Evolutionary conservation across 2,329 filamentous ascomycete genomes (phyloP).

Genomic region (Thielaviopsis populi): DNA sequence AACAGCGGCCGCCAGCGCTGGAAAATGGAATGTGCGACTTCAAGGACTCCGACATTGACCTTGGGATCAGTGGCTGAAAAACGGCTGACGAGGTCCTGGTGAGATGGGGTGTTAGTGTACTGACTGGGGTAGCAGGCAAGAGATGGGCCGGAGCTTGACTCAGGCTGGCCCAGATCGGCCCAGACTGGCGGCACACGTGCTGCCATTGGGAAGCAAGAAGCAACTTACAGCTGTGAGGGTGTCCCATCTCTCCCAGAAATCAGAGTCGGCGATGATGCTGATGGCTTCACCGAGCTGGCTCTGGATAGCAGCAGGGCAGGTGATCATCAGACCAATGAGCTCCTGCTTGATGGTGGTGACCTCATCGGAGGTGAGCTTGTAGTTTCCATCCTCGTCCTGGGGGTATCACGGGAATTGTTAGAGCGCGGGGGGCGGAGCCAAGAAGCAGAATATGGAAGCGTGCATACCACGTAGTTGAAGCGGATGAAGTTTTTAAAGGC

Average conservation of each 20-base stretch:
- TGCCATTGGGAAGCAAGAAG: not conserved
- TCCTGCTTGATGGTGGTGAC: conserved; percentile 85
- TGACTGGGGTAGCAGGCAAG: too few relatives aligned
- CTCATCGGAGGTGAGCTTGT: conserved; percentile 72
- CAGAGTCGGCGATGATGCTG: conserved; percentile 92
- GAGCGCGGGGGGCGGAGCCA: conserved; percentile 17
- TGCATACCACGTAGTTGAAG: conserved; percentile 67
- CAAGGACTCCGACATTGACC: conserved; percentile 83
- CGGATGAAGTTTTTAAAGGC: conserved; percentile 99
- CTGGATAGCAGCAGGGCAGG: conserved; percentile 73
- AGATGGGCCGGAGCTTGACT: too few relatives aligned
- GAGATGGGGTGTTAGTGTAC: not conserved
- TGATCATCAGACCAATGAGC: conserved; percentile 92
- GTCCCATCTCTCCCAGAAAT: conserved; percentile 93
- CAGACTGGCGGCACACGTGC: too few relatives aligned
- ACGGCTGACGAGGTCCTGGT: conserved; percentile 69
- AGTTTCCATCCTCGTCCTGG: conserved; percentile 79
- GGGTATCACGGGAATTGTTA: not conserved
- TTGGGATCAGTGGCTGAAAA: conserved; percentile 68
- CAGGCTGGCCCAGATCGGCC: too few relatives aligned
- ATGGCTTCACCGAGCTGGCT: conserved; percentile 91
- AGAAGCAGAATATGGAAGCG: not conserved
- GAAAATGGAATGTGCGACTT: conserved; percentile 97
- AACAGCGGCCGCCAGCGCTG: conserved; percentile 90
- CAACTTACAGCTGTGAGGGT: conserved; percentile 49